Evolutionary conservation across 495 filamentous ascomycete genomes (phyloP).

Genomic region (Penicillium daleae): DNA sequence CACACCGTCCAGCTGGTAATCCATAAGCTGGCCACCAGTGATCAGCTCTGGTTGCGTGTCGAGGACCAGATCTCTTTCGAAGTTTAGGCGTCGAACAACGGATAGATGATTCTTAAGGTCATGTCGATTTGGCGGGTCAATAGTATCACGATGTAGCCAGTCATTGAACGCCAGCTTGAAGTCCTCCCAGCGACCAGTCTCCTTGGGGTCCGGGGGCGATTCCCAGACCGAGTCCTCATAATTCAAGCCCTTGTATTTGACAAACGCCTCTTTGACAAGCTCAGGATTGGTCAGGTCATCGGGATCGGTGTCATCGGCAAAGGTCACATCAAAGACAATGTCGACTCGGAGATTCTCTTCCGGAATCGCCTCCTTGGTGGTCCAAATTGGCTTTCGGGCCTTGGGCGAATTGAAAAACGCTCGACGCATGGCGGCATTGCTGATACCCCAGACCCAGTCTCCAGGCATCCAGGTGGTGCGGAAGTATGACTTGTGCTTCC

Average conservation of each 20-base stretch:
- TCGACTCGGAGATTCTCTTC: constrained; percentile 85
- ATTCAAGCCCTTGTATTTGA: constrained; percentile 94
- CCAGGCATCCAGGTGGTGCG: constrained; percentile 84
- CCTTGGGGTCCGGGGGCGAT: constrained; percentile 68
- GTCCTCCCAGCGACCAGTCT: constrained; percentile 73
- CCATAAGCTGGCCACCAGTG: constrained; percentile 81
- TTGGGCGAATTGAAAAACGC: constrained; percentile 75
- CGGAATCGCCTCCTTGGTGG: constrained; percentile 76
- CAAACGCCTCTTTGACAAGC: constrained; percentile 61
- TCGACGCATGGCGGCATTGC: constrained; percentile 61
- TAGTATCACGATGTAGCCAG: constrained; percentile 74
- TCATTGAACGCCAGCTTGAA: constrained; percentile 84
- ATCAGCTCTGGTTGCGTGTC: constrained; percentile 74
- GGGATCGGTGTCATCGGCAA: constrained; percentile 39
- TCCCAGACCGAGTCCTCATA: constrained; percentile 96
- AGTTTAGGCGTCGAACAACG: constrained; percentile 63
- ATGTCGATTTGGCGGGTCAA: constrained; percentile 56
- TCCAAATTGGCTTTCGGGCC: constrained; percentile 66
- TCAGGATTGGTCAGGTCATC: constrained; percentile 45
- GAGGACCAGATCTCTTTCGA: constrained; percentile 65
- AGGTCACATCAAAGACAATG: constrained; percentile 82
- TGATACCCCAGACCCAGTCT: constrained; percentile 85
- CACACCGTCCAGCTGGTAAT: constrained; percentile 89
- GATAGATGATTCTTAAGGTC: constrained; percentile 64
- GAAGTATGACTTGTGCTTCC: constrained; percentile 76